Evolutionary conservation across 108 stramenopile genomes (phyloP), one percentile per base, ranked within the genome.

Genomic region (Schizochytrium sp.): DNA sequence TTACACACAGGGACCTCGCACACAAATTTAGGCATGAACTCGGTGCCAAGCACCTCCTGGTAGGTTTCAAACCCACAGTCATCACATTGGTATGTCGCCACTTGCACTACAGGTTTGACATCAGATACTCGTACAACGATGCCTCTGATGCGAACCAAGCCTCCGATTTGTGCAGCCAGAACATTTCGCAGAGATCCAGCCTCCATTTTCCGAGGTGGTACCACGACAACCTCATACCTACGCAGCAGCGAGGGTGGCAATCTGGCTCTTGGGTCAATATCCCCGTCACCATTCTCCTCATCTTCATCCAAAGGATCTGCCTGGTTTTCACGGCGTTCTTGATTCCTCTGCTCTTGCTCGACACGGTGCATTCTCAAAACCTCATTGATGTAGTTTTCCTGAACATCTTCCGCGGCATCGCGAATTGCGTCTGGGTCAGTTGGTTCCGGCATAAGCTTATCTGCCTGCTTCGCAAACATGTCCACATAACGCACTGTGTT

Each of bases 1-100:
- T 91, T 72, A 89, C 97, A 98, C 3, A 55, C 89, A 60, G 88
- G 88, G 1, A 91, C 88, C 42, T 95, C 95, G 94, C 98, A 98
- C 19, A 89, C 44, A 10, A 92, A 61, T 88, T 94, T 94, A 0
- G 97, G 97, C 72, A 96, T 90, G 88, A 97, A 98, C 61, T 96
- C 95, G 72, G 94, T 91, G 61, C 93, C 92, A 38, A 91, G 87
- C 17, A 98, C 93, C 50, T 97, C 95, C 91, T 98, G 97, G 90
- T 98, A 99, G 13, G 97, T 92, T 93, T 99, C 98, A 72, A 90
- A 93, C 38, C 98, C 98, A 92, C 99, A 99, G 5, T 93, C 93
- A 91, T 99, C 98, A 89, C 99, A 99, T 10, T 97, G 97, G 92
- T 99, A 99, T n/a, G 99, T 97, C 3, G 96, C 96, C 8, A 99